Base-by-base conservation (phyloP, 2,329 filamentous ascomycete genomes). In the Claviceps fusiformis region DNA sequence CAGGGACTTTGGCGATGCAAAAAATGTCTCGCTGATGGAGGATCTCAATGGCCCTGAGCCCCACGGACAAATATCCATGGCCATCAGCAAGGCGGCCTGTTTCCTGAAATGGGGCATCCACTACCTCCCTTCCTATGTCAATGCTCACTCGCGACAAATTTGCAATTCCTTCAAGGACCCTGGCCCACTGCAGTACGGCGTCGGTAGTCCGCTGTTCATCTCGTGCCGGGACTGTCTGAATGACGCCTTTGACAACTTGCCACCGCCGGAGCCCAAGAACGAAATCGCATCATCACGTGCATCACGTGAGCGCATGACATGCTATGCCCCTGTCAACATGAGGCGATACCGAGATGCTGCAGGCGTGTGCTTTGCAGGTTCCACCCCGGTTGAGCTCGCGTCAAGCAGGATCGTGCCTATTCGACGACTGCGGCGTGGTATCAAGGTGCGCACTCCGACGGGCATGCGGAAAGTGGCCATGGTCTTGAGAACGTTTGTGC, bases 81-180 rank as follows among this genome's bases (percentile, higher is more conserved):
- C 79, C 0, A 62, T 82, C 2, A 64, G 66, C 2, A 62, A 60
- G 0, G 19, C 55, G 0, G 56, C 61, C 0, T 74, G 73, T 60
- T 80, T 75, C 59, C 3, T 43, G 2, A 71, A 66, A 63, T 85
- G 81, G 81, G 80, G 80, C 8, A 61, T 63, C 5, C 80, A 83
- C 63, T 85, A 79, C 62, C 72, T 84, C 6, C 75, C 75, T 0
- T 79, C 77, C 7, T 69, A 83, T 1, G 74, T 77, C 31, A 73
- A 76, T 57, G 80, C 80, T 0, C 79, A 85, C 59, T 69, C 71
- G 1, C 71, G 74, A 29, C 81, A 84, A 64, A 66, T 77, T 10
- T 82, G 80, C 68, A 82, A 81, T 62, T 77, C 76, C 0, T 83
- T 83, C 73, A 82, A 82, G 61, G 81, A 84, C 57, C 68, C 75